These are phyloP conservation scores for Leishmania mexicana DNA, from an alignment of 208 protist species.

Conservation along the genomic window DNA sequence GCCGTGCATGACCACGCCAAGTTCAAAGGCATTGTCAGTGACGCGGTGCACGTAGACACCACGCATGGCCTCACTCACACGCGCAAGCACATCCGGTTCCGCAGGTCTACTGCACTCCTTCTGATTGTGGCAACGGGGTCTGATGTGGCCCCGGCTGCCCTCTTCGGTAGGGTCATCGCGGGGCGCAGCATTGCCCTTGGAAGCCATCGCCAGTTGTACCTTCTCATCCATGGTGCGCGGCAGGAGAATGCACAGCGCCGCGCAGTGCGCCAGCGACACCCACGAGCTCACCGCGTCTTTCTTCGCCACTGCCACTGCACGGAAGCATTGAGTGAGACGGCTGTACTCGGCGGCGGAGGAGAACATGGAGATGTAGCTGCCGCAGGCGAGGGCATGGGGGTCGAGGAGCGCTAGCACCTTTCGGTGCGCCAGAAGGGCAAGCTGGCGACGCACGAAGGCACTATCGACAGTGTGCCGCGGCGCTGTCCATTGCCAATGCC, in stretches of 20 bases:
- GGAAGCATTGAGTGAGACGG: conserved; percentile 46
- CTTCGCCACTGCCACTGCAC: conserved; percentile 20
- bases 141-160: background rate
- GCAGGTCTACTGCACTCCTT: background rate
- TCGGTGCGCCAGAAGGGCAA: conserved; percentile 9
- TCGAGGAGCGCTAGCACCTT: conserved; percentile 6
- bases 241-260: conserved; percentile 17
- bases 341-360: conserved; percentile 43
- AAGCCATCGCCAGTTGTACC: background rate
- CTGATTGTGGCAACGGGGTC: background rate
- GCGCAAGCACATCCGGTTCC: background rate
- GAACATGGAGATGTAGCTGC: conserved; percentile 49
- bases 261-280: conserved; percentile 25
- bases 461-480: background rate
- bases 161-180: background rate
- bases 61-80: background rate
- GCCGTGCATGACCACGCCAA: conserved; percentile 55
- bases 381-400: conserved; percentile 15
- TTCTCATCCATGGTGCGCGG: conserved; percentile 6
- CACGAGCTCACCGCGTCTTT: conserved; percentile 29
- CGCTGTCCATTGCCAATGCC: background rate
- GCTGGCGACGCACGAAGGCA: conserved; percentile 9
- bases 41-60: conserved; percentile 53
- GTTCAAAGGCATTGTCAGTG: conserved; percentile 18
- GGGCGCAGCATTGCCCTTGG: background rate